Evolutionary conservation across 2,329 filamentous ascomycete genomes (phyloP).

Genomic region (Erysiphe pulchra): DNA sequence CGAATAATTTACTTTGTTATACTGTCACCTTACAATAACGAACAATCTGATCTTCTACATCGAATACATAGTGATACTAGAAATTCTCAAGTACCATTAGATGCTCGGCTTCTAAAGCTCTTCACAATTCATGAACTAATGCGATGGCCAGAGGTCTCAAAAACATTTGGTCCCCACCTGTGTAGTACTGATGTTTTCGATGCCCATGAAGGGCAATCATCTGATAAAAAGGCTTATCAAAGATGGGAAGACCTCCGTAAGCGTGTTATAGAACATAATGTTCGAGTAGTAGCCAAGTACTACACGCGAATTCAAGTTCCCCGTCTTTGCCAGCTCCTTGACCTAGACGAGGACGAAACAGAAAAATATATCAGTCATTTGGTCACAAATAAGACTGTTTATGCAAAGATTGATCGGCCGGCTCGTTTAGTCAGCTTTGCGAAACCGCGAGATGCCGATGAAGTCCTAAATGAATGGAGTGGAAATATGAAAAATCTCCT

Average conservation of each 20-base stretch:
- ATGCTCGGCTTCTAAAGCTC: conserved; percentile 69
- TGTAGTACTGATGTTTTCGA: conserved; percentile 80
- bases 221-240: conserved; percentile 56
- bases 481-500: conserved; percentile 89
- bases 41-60: conserved; percentile 91
- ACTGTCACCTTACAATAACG: conserved; percentile 89
- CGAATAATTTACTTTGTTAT: conserved; percentile 96
- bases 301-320: conserved; percentile 92
- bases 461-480: conserved; percentile 95
- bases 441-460: conserved; percentile 81
- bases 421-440: conserved; percentile 83
- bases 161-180: conserved; percentile 70
- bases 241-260: conserved; percentile 91
- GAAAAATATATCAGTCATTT: conserved; percentile 97
- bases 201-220: conserved; percentile 31
- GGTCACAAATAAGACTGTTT: conserved; percentile 92
- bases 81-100: conserved; percentile 49
- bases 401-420: conserved; percentile 88
- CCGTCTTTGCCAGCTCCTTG: conserved; percentile 70
- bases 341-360: conserved; percentile 82
- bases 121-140: conserved; percentile 94
- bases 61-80: conserved; percentile 70
- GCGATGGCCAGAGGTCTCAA: conserved; percentile 86
- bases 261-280: conserved; percentile 97
- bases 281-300: conserved; percentile 92